These are phyloP conservation scores for Lyophyllum semitale DNA, from an alignment of 768 basidiomycete genomes.

Conservation along the genomic window DNA sequence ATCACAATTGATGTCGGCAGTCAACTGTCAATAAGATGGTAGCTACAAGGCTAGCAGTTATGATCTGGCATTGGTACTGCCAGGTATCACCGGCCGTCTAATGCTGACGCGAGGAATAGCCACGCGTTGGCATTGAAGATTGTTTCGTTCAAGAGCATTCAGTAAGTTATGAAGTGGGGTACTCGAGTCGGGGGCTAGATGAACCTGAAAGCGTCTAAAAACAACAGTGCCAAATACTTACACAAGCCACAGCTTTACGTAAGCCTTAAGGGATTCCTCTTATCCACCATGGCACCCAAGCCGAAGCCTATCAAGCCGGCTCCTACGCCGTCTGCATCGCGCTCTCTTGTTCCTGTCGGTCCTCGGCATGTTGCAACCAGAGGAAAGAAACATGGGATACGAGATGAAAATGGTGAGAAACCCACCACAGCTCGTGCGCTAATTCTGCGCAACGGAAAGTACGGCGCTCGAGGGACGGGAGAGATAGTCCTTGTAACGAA, in stretches of 20 bases:
- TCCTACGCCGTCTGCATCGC: conserved; percentile 29
- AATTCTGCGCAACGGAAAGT: conserved; percentile 72
- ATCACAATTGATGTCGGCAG: conserved; percentile 3
- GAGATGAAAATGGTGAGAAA: conserved; percentile 50
- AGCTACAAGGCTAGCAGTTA: background rate
- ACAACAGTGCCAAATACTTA: background rate
- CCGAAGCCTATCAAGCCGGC: conserved; percentile 13
- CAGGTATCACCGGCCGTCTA: background rate
- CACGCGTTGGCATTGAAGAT: too few species aligned
- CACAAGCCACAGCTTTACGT: too few species aligned
- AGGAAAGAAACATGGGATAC: conserved; percentile 33
- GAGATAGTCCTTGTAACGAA: conserved; percentile 60
- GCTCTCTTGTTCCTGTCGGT: conserved; percentile 58
- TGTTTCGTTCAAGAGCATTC: too few species aligned
- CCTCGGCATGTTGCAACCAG: conserved; percentile 48
- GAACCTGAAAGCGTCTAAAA: background rate
- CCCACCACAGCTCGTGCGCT: conserved; percentile 76
- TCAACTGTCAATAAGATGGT: background rate
- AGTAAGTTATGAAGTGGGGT: too few species aligned
- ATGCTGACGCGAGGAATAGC: too few species aligned
- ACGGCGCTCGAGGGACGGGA: conserved; percentile 71
- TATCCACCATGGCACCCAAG: conserved; percentile 27
- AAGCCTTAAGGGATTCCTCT: background rate
- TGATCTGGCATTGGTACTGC: too few species aligned
- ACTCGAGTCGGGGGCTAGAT: background rate